Base-by-base conservation (phyloP, 345 rosid species). In the Brassica cretica region DNA sequence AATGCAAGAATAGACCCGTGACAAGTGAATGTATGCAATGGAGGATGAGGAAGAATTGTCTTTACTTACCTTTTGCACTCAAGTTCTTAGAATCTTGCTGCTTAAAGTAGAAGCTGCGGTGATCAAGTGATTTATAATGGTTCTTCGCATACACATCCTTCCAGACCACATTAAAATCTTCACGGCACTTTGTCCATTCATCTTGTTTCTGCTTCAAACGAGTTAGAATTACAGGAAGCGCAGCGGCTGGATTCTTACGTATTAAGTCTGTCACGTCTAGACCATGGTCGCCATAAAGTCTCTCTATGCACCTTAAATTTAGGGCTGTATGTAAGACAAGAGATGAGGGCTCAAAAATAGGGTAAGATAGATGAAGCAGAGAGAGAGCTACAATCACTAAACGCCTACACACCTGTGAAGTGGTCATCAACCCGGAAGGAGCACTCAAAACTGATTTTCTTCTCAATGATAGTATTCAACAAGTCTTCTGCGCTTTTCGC, bases 101-200 rank as follows among this genome's bases (percentile, higher is more conserved):
- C 84, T 92, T 94, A 85, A 92, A 94, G 76, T 94, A 94, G 89
- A 94, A 94, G 85, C 98, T 94, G 67, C 98, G 97, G 78, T 94
- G 98, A 83, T 94, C 98, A 64, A 94, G 95, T 6, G 98, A 94
- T 80, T 92, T 94, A 85, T 87, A 86, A 78, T 94, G 98, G 84
- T 94, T 94, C 82, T 92, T 94, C 2, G 87, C 81, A 85, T 91
- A 94, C 41, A 94, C 90, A 1, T 92, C 91, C 19, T 97, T 93
- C 98, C 98, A 94, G 78, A 94, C 91, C 83, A 88, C 89, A 83
- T 94, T 88, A 80, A 94, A 94, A 85, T 94, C 98, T 66, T 85
- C 82, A 70, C 97, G 98, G 71, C 97, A 91, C 79, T 79, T 89
- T 19, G 89, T 91, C 98, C 98, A 94, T 80, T 94, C 98, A 69